These are phyloP conservation scores for Cladophialophora bantiana DNA, from an alignment of 2,329 filamentous ascomycete species.

Conservation along the genomic window DNA sequence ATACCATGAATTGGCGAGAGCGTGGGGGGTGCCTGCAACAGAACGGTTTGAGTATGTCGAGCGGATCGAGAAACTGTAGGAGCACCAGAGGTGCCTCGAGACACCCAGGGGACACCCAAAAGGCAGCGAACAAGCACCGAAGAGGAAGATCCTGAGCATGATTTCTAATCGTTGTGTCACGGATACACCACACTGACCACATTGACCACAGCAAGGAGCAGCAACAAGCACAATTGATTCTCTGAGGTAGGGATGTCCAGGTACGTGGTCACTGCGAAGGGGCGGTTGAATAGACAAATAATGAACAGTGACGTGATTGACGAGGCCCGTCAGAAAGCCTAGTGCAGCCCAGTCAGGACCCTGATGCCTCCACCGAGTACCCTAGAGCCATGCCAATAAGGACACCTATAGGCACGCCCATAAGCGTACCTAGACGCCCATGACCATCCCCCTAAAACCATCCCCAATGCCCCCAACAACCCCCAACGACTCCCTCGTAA, in stretches of 20 bases:
- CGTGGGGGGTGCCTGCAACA: slow-evolving; percentile 11
- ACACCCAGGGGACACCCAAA: background rate
- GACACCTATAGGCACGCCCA: background rate
- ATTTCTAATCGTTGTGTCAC: no score
- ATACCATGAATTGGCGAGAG: slow-evolving; percentile 13
- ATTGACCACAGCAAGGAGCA: no score
- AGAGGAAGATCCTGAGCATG: no score
- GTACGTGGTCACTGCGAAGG: no score
- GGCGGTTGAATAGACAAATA: background rate
- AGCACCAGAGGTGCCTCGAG: background rate
- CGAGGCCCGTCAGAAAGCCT: background rate
- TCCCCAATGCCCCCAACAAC: background rate
- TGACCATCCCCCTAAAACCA: background rate
- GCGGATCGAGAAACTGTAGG: slow-evolving; percentile 4
- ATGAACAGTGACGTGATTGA: background rate
- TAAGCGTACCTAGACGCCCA: background rate
- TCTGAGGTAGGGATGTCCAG: no score
- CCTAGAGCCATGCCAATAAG: no score
- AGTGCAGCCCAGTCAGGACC: no score
- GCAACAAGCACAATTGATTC: no score
- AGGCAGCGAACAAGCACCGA: background rate
- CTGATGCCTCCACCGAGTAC: no score
- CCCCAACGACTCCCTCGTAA: background rate
- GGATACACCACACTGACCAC: no score
- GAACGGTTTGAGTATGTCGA: slow-evolving; percentile 18